Evolutionary conservation across 139 green algal species (phyloP), one percentile per base, ranked within the genome.

Genomic region (Monoraphidium neglectum): DNA sequence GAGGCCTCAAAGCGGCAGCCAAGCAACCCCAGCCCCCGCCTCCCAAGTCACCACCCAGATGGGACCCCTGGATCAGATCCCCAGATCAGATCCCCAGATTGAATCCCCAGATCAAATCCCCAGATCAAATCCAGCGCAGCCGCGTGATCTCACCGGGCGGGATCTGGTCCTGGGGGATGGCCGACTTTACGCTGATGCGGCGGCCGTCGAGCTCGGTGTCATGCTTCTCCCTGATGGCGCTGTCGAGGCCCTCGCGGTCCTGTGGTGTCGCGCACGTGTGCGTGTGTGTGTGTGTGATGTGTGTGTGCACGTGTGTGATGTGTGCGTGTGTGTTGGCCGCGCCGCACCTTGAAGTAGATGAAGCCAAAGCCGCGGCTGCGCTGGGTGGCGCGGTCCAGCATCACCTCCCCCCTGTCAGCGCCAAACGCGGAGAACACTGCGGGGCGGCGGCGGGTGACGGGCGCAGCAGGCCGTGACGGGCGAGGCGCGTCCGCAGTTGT

Each of bases 331-430:
- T n/a, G n/a, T n/a, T n/a, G n/a, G n/a, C n/a, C n/a, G n/a, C n/a
- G n/a, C n/a, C n/a, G n/a, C n/a, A n/a, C n/a, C 16, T 81, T 51
- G 57, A 83, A 76, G 13, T 26, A 78, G 2, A 83, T 69, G 56
- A 83, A 83, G 35, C 77, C 77, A 43, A 83, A 83, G 49, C 77
- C 77, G 23, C 77, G 68, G 46, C 49, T 71, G 12, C 77, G 47
- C 59, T 71, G 43, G 35, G 77, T 83, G 46, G 72, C 72, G 36
- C 74, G 74, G 69, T 83, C 77, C 32, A 83, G 77, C 77, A 83
- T 77, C 24, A 83, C 68, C 40, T 76, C 72, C 6, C 69, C 77
- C 54, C 67, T 73, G 47, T 36, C 30, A 5, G 77, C 77, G 28
- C 77, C 77, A 37, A 69, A 63, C 16, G 40, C 21, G 43, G 65